phyloP scores from a whole-genome alignment of 306 rosid species.

The Luffa aegyptiaca region DNA sequence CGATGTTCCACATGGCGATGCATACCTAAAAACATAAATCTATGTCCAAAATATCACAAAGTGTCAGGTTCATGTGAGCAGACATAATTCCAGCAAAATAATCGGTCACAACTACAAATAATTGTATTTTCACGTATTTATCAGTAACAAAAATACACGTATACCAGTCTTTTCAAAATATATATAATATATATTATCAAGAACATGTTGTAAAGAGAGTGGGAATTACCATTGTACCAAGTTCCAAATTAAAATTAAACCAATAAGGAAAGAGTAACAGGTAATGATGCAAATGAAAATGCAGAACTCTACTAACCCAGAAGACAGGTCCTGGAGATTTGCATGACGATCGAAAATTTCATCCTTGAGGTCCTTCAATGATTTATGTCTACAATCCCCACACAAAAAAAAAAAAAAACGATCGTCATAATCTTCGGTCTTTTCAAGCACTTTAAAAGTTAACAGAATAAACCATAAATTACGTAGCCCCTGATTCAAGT shows the following conservation, averaged over 20 bases:
- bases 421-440: neutral
- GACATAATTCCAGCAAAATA: neutral
- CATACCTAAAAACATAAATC: constrained; percentile 82
- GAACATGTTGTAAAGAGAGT: neutral
- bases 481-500: neutral
- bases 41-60: constrained; percentile 24
- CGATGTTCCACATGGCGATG: constrained; percentile 96
- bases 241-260: neutral
- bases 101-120: neutral
- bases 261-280: neutral
- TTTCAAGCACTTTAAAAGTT: neutral
- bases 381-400: constrained; percentile 49
- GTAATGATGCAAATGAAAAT: neutral
- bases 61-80: neutral
- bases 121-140: neutral
- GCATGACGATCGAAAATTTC: constrained; percentile 58
- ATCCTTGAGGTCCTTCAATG: constrained; percentile 70
- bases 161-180: neutral
- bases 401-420: neutral
- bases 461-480: neutral
- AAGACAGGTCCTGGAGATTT: constrained; percentile 62
- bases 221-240: neutral
- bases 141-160: neutral
- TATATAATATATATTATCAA: too few species aligned
- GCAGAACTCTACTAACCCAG: constrained; percentile 63